Conservation (phyloP, 2,329 filamentous ascomycete genomes). For the Fusarium aywerte region DNA sequence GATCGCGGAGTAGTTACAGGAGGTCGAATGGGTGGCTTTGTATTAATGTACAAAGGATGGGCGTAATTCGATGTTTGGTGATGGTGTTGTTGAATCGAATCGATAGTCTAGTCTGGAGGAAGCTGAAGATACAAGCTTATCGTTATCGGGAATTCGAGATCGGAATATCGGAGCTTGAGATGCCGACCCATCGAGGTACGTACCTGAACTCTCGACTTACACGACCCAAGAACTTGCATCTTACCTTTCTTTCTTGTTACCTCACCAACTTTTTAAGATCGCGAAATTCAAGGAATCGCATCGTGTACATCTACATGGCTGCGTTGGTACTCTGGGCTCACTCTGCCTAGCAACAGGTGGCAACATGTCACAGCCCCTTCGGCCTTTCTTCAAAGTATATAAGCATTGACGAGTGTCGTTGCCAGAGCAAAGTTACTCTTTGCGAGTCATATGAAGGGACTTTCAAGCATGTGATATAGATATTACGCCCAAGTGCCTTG, state of each 20-base stretch:
- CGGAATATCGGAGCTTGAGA: constrained; percentile 30
- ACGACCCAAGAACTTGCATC: not conserved
- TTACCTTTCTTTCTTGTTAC: not conserved
- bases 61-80: not conserved
- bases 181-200: constrained; percentile 14
- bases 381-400: constrained; percentile 3
- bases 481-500: not conserved
- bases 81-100: constrained; percentile 1
- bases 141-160: constrained; percentile 30
- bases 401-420: not conserved
- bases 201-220: constrained; percentile 1
- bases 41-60: not conserved
- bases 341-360: not conserved
- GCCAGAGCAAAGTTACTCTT: constrained; percentile 10
- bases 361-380: not conserved
- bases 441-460: not conserved
- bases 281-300: no score
- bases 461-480: not conserved
- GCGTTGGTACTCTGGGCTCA: no score
- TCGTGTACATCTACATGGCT: fast-evolving
- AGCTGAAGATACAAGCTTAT: constrained; percentile 30
- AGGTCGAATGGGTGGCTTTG: not conserved
- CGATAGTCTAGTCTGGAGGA: not conserved
- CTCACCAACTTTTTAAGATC: not conserved
- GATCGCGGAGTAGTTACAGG: no score